A percentile compares a stretch with the other conserved stretches of the same genome.
Evolutionary conservation across 148 eudicot species (phyloP).

Genomic region (Euryodendron excelsum): DNA sequence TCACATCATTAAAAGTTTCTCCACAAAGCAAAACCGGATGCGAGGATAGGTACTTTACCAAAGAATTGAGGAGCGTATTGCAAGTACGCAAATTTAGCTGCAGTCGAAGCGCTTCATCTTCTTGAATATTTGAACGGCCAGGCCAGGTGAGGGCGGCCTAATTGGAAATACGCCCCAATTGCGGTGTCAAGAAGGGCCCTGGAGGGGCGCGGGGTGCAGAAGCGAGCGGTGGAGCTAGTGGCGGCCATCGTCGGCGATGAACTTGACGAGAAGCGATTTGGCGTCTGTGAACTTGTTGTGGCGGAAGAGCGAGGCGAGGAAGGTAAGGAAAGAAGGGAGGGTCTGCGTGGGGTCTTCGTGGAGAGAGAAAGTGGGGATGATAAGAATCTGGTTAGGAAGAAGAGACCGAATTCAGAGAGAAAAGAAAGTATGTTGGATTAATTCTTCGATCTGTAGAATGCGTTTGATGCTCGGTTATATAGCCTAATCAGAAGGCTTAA

Average conservation of each 20-base stretch:
- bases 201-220: constrained; percentile 47
- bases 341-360: constrained; percentile 7
- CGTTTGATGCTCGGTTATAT: too few species aligned
- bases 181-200: constrained; percentile 56
- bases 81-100: constrained; percentile 53
- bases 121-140: constrained; percentile 42
- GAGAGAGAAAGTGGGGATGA: constrained; percentile 4
- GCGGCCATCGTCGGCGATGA: constrained; percentile 45
- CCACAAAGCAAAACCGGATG: constrained; percentile 27
- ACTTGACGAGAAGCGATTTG: constrained; percentile 38
- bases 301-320: constrained; percentile 45
- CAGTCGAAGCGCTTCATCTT: constrained; percentile 57
- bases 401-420: too few species aligned
- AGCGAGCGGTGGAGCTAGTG: constrained; percentile 52
- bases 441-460: too few species aligned
- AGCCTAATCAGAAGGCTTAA: too few species aligned
- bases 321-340: constrained; percentile 40
- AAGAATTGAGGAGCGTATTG: constrained; percentile 53
- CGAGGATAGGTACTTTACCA: constrained; percentile 53
- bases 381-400: too few species aligned
- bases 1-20: constrained; percentile 46
- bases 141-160: constrained; percentile 51
- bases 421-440: too few species aligned
- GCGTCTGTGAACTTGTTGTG: constrained; percentile 63
- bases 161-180: constrained; percentile 49